Percentiles rank a stretch among this genome's conserved stretches.
phyloP scores from a whole-genome alignment of 352 stramenopile species.

The Phytophthora capsici region DNA sequence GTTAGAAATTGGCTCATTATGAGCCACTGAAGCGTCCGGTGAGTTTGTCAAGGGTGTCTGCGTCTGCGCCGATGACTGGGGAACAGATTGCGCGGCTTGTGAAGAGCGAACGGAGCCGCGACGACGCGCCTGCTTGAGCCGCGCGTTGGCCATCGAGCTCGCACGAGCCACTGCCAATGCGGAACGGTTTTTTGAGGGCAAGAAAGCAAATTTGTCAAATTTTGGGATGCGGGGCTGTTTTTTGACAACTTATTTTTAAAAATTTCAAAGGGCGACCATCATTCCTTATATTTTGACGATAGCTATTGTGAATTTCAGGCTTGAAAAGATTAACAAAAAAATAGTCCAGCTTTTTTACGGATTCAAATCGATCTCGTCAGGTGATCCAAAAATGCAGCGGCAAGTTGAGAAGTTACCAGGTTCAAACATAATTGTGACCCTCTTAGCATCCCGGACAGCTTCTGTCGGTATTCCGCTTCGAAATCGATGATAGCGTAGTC shows the following conservation, averaged over 20 bases:
- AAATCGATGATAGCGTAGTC: constrained; percentile 6
- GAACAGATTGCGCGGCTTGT: constrained; percentile 25
- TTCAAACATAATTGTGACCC: constrained; percentile 8
- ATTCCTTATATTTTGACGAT: no score
- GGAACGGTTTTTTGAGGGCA: constrained; percentile 6
- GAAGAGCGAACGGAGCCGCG: constrained; percentile 36
- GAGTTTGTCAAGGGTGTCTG: constrained; percentile 2
- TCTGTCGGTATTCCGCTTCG: neutral
- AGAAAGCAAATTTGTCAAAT: no score
- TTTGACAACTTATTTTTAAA: neutral
- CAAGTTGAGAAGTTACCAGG: constrained; percentile 9
- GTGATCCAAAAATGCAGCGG: constrained; percentile 6
- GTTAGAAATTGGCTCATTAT: constrained; percentile 22
- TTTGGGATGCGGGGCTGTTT: no score
- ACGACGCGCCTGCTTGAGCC: constrained; percentile 64
- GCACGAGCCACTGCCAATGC: constrained; percentile 6
- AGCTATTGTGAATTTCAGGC: no score
- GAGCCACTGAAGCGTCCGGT: neutral
- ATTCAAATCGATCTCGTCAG: neutral
- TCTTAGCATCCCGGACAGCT: neutral
- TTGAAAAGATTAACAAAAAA: no score
- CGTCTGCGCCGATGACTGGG: constrained; percentile 27
- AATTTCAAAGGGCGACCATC: no score
- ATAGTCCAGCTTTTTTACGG: no score
- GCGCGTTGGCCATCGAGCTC: constrained; percentile 70